Evolutionary conservation across 2,329 filamentous ascomycete species (phyloP).

Genomic region (Cadophora malorum): DNA sequence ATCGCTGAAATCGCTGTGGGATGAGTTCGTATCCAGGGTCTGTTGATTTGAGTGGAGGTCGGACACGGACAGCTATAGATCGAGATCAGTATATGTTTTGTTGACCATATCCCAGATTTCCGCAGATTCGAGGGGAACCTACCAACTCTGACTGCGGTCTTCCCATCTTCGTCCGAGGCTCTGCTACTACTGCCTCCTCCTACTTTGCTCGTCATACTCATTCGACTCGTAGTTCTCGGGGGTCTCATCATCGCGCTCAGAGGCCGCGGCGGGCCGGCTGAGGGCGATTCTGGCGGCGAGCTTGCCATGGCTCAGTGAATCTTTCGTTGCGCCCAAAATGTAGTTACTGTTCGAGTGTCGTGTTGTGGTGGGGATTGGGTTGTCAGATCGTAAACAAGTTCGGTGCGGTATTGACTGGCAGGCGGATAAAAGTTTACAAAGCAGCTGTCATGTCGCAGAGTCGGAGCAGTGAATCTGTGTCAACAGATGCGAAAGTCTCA

Average conservation of each 20-base stretch:
- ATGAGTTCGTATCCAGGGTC: slow-evolving; percentile 96
- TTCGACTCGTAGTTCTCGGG: slow-evolving; percentile 78
- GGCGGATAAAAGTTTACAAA: slow-evolving; percentile 23
- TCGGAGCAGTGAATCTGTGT: slow-evolving; percentile 21
- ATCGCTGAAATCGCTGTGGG: slow-evolving; percentile 90
- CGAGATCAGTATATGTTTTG: slow-evolving; percentile 25
- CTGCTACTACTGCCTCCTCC: slow-evolving; percentile 74
- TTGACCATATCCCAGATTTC: neutral
- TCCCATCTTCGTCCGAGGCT: slow-evolving; percentile 87
- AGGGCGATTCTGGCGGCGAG: slow-evolving; percentile 74
- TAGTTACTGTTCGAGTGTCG: slow-evolving; percentile 13
- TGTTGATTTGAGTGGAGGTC: slow-evolving; percentile 79
- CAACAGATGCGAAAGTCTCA: slow-evolving; percentile 26
- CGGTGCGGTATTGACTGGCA: neutral
- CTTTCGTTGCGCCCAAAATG: slow-evolving; percentile 45
- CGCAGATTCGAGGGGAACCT: slow-evolving; percentile 52
- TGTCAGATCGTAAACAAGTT: neutral
- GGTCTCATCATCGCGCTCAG: slow-evolving; percentile 82
- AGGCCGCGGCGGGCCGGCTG: slow-evolving; percentile 66
- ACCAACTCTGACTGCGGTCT: slow-evolving; percentile 97
- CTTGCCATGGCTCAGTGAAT: slow-evolving; percentile 60
- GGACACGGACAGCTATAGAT: slow-evolving; percentile 82
- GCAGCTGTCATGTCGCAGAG: slow-evolving; percentile 33
- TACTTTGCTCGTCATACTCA: slow-evolving; percentile 81
- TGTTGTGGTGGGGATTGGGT: slow-evolving; percentile 14